Percentiles rank a stretch among this genome's conserved stretches.
phyloP scores from a whole-genome alignment of 805 yeast species.

The Candida silvicultrix region DNA sequence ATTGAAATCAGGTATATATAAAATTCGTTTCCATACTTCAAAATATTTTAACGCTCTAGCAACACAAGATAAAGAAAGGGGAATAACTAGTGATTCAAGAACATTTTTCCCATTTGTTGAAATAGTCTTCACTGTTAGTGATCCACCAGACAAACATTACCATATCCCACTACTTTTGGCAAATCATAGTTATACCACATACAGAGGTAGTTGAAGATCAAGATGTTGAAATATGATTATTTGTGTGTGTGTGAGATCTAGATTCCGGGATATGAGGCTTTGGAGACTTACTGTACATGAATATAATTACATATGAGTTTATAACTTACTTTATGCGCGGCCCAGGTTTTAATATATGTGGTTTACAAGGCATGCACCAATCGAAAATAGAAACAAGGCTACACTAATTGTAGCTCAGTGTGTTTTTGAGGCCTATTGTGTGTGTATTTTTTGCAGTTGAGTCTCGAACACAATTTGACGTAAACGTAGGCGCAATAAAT shows the following conservation, averaged over 20 bases:
- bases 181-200: slow-evolving; percentile 84
- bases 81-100: slow-evolving; percentile 25
- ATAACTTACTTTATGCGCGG: too few species aligned
- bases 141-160: slow-evolving; percentile 73
- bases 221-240: neutral
- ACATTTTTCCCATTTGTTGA: slow-evolving; percentile 89
- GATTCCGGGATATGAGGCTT: neutral
- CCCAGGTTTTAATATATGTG: too few species aligned
- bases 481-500: neutral
- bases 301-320: too few species aligned
- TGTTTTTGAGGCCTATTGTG: too few species aligned
- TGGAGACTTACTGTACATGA: too few species aligned
- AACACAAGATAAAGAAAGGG: slow-evolving; percentile 14
- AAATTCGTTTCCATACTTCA: slow-evolving; percentile 71
- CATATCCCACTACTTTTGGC: slow-evolving; percentile 85
- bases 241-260: neutral
- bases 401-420: too few species aligned
- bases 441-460: too few species aligned
- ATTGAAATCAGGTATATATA: slow-evolving; percentile 60
- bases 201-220: slow-evolving; percentile 50
- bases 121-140: slow-evolving; percentile 59
- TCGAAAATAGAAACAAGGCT: too few species aligned
- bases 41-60: slow-evolving; percentile 42
- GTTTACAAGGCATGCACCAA: too few species aligned
- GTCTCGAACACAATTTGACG: neutral